These are phyloP conservation scores for Citrus sinensis DNA, from an alignment of 345 rosid species.

Conservation along the genomic window DVS_A1.0 CM039169.1:30906501-30907000, in stretches of 20 bases:
- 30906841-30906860: neutral
- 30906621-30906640: neutral
- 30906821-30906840: neutral
- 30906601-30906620: neutral
- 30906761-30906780: neutral
- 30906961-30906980: slow-evolving; percentile 25
- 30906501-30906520: no score
- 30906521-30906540: neutral
- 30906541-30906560: neutral
- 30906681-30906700: neutral
- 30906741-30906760: neutral
- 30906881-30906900: slow-evolving; percentile 10
- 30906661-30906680: neutral
- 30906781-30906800: neutral
- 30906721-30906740: neutral
- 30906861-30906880: slow-evolving; percentile 13
- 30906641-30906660: neutral
- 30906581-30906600: no score
- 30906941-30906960: slow-evolving; percentile 11
- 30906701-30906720: neutral
- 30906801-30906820: neutral
- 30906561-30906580: neutral
- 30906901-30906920: slow-evolving; percentile 1
- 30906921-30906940: slow-evolving; percentile 37
- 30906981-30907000: slow-evolving; percentile 27